Base-by-base conservation (phyloP, 768 basidiomycete species). In the Boletus patriciae region DNA sequence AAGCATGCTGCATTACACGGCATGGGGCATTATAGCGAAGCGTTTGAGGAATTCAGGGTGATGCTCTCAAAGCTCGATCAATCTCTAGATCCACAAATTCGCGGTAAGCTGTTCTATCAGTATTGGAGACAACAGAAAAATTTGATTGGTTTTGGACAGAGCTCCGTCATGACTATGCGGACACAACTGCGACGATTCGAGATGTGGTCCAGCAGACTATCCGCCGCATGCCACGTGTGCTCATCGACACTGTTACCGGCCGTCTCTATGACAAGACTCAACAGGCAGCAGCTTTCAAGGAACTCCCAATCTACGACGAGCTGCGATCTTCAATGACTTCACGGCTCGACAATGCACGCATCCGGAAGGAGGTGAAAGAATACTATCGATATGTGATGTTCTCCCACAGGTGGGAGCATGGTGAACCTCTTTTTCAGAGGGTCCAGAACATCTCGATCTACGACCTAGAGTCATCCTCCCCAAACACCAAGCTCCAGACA, bases 331-430 rank as follows among this genome's bases (percentile, higher is more conserved):
- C 59, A 0, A 55, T 47, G 54, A 52, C 38, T 0, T 58, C 18
- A 0, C 8, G 6, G 12, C 42, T 51, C 5, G 46, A 61, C 27
- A 10, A 11, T 23, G 19, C 19, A 2, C 45, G 40, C 10, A 61
- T 61, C 6, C 0, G 3, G 12, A 34, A 4, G 1, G 52, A 6
- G n/a, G 58, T 52, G 12, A 34, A 37, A 8, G 6, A 10, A 0
- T 59, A 43, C 10, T 60, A 60, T 16, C 12, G 13, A 31, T 60
- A 60, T 11, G 53, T 44, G 12, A 58, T 55, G 58, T 4, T 57
- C 3, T 57, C 55, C 15, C n/a, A n/a, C n/a, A n/a, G n/a, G n/a
- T n/a, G n/a, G n/a, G n/a, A n/a, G n/a, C n/a, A n/a, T n/a, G n/a
- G n/a, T n/a, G n/a, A n/a, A n/a, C n/a, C n/a, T n/a, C n/a, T n/a